phyloP scores from a whole-genome alignment of 208 protist species.

The Vickermania ingenoplastis region DNA sequence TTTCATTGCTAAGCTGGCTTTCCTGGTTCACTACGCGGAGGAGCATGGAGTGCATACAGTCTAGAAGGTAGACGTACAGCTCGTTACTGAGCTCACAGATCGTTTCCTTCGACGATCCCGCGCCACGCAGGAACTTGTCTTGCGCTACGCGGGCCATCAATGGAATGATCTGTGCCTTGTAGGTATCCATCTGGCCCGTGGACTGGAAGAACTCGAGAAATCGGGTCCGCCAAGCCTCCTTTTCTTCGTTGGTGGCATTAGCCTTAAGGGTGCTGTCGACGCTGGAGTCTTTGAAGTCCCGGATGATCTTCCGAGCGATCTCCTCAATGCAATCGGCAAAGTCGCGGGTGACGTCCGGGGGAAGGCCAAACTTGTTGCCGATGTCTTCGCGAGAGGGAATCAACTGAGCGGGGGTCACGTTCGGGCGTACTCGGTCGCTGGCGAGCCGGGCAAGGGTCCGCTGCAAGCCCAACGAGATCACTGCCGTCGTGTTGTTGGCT shows the following conservation, averaged over 20 bases:
- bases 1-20: neutral
- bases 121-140: slow-evolving; percentile 38
- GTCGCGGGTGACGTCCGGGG: slow-evolving; percentile 14
- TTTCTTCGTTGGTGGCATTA: slow-evolving; percentile 5
- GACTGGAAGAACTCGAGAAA: slow-evolving; percentile 60
- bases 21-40: slow-evolving; percentile 14
- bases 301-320: slow-evolving; percentile 18
- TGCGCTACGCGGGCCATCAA: slow-evolving; percentile 53
- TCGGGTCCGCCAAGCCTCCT: slow-evolving; percentile 21
- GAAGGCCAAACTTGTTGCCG: slow-evolving; percentile 2
- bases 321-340: slow-evolving; percentile 17
- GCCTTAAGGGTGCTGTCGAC: neutral
- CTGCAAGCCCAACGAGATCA: slow-evolving; percentile 44
- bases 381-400: slow-evolving; percentile 36
- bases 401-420: slow-evolving; percentile 53
- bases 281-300: slow-evolving; percentile 10
- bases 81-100: slow-evolving; percentile 69
- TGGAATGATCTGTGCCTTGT: slow-evolving; percentile 64
- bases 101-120: slow-evolving; percentile 15
- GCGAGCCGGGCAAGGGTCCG: slow-evolving; percentile 63
- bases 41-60: slow-evolving; percentile 69
- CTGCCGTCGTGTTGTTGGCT: slow-evolving; percentile 32
- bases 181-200: slow-evolving; percentile 55
- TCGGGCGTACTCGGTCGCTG: slow-evolving; percentile 60
- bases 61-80: slow-evolving; percentile 83